Conservation (phyloP, 805 yeast genomes). For the Lipomyces mesembrius region DNA sequence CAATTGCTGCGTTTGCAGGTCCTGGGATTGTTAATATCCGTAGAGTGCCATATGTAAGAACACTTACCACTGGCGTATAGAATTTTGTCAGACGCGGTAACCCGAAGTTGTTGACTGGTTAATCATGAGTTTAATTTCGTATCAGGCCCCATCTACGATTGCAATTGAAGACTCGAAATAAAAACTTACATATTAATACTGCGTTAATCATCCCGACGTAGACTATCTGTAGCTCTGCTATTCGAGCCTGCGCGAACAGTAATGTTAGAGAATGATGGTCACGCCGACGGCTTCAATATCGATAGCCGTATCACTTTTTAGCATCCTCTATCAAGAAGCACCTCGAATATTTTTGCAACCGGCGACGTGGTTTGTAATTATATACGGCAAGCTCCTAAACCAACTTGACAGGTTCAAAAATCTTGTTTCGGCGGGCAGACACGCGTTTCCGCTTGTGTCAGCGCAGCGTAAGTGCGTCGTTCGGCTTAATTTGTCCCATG, state of each 20-base stretch:
- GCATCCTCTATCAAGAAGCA: too few relatives aligned
- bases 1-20: slow-evolving; percentile 77
- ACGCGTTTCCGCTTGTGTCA: too few relatives aligned
- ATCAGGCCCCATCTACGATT: neutral
- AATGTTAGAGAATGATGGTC: neutral
- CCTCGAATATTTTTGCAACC: too few relatives aligned
- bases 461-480: too few relatives aligned
- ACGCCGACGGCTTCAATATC: too few relatives aligned
- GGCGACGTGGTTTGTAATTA: too few relatives aligned
- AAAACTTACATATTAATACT: slow-evolving; percentile 71
- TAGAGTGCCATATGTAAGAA: neutral
- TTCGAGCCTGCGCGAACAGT: neutral
- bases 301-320: too few relatives aligned
- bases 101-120: slow-evolving; percentile 81
- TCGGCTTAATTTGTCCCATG: too few relatives aligned
- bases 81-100: slow-evolving; percentile 87
- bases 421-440: too few relatives aligned
- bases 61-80: slow-evolving; percentile 72
- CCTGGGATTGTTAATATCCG: slow-evolving; percentile 45
- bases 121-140: too few relatives aligned
- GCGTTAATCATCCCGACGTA: slow-evolving; percentile 78
- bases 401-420: too few relatives aligned
- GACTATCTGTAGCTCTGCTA: neutral
- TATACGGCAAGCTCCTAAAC: too few relatives aligned
- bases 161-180: neutral